Conservation (phyloP, 352 stramenopile genomes). For the Phytopythium oedochilum region DNA sequence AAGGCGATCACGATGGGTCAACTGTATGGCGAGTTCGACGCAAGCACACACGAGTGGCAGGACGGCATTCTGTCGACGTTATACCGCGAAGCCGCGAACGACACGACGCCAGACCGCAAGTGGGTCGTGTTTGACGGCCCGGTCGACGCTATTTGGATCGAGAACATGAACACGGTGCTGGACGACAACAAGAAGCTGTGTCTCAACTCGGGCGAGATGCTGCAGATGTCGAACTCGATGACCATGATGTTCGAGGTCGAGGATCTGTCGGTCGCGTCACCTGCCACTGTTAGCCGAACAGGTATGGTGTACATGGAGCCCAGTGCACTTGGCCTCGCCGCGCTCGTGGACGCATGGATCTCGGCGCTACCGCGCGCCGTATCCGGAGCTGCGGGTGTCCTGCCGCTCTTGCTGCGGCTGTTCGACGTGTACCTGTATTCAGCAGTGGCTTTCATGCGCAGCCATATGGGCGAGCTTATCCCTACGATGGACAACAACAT, state of each 20-base stretch:
- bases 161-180: slow-evolving; percentile 97
- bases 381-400: slow-evolving; percentile 16
- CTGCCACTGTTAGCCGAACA: slow-evolving; percentile 91
- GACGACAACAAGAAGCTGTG: slow-evolving; percentile 97
- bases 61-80: slow-evolving; percentile 90
- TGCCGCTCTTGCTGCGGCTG: slow-evolving; percentile 57
- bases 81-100: slow-evolving; percentile 88
- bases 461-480: slow-evolving; percentile 86
- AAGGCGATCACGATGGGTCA: slow-evolving; percentile 97
- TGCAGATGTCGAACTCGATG: slow-evolving; percentile 93
- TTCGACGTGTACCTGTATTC: slow-evolving; percentile 92
- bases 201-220: slow-evolving; percentile 93
- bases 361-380: slow-evolving; percentile 22
- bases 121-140: slow-evolving; percentile 96
- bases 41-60: slow-evolving; percentile 94
- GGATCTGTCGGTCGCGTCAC: slow-evolving; percentile 91
- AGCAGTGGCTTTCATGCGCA: slow-evolving; percentile 82
- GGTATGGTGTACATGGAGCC: slow-evolving; percentile 97
- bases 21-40: slow-evolving; percentile 94
- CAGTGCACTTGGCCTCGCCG: slow-evolving; percentile 81
- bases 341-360: slow-evolving; percentile 90
- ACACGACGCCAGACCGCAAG: slow-evolving; percentile 86
- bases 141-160: slow-evolving; percentile 96
- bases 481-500: slow-evolving; percentile 94
- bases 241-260: slow-evolving; percentile 98